Conservation (phyloP, 2,329 filamentous ascomycete genomes). For the Sclerotinia minor region DNA sequence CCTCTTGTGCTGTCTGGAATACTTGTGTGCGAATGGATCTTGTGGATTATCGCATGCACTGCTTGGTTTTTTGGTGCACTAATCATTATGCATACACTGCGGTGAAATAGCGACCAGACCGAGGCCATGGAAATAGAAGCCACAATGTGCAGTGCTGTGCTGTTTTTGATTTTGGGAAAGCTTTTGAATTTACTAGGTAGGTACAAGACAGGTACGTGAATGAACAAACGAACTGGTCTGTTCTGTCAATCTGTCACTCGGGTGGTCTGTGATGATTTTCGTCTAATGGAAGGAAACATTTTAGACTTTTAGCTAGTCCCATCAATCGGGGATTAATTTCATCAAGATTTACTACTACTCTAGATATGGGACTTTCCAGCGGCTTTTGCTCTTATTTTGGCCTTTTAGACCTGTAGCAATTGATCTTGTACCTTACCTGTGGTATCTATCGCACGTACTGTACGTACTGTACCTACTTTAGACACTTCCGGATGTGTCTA, state of each 20-base stretch:
- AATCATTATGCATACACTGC: conserved; percentile 23
- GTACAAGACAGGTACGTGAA: background rate
- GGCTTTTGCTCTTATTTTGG: background rate
- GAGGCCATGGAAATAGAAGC: conserved; percentile 14
- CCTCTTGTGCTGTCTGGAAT: conserved; percentile 1
- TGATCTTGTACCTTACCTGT: conserved; percentile 1
- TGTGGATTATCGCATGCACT: conserved; percentile 1
- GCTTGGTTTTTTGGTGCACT: conserved; percentile 17
- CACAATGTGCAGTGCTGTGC: conserved; percentile 15
- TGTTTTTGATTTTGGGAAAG: background rate
- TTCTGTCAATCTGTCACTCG: conserved; percentile 16
- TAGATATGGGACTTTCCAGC: background rate
- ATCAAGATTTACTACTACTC: background rate
- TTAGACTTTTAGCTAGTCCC: conserved; percentile 1
- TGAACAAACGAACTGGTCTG: background rate
- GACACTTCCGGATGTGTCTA: background rate
- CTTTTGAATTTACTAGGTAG: background rate
- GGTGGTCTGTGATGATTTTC: conserved; percentile 18
- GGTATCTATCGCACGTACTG: background rate
- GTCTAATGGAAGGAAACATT: conserved; percentile 8
- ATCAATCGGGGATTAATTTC: conserved; percentile 14
- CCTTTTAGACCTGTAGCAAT: background rate
- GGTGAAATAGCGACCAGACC: conserved; percentile 20
- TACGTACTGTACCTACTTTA: conserved; percentile 5
- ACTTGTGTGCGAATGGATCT: conserved; percentile 1